These are phyloP conservation scores for Postia placenta DNA, from an alignment of 768 basidiomycete genomes.

Conservation along the genomic window DNA sequence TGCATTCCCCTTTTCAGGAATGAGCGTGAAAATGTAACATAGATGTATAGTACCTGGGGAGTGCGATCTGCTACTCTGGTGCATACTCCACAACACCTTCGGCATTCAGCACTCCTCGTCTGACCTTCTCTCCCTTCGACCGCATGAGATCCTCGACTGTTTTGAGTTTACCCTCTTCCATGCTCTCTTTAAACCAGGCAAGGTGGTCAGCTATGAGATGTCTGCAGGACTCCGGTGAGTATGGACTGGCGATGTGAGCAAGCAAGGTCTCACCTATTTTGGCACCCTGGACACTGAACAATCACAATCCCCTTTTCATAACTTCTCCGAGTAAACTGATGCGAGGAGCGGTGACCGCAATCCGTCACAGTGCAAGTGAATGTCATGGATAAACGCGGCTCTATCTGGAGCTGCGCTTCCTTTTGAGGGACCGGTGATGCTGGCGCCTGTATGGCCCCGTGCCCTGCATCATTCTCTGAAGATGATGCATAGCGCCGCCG, in stretches of 20 bases:
- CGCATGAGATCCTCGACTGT: conserved; percentile 82
- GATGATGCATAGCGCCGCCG: neutral
- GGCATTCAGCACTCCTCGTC: conserved; percentile 33
- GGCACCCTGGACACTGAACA: conserved; percentile 86
- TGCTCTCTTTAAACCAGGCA: conserved; percentile 87
- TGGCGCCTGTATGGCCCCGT: neutral
- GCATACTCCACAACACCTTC: conserved; percentile 53
- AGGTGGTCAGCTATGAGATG: conserved; percentile 88
- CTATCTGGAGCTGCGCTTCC: conserved; percentile 27
- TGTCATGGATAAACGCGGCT: conserved; percentile 64
- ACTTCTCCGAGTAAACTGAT: conserved; percentile 78
- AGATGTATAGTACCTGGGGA: too few relatives aligned
- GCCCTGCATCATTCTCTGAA: neutral
- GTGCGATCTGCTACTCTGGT: conserved; percentile 12
- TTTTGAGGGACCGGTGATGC: conserved; percentile 6
- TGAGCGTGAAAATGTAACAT: too few relatives aligned
- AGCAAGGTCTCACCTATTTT: conserved; percentile 55
- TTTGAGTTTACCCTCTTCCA: conserved; percentile 60
- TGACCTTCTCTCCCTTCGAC: conserved; percentile 72
- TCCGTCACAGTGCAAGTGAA: conserved; percentile 80
- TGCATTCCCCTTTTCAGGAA: neutral
- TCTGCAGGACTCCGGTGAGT: conserved; percentile 28
- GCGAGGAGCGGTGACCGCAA: conserved; percentile 78
- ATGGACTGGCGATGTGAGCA: too few relatives aligned
- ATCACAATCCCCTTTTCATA: conserved; percentile 89